A percentile compares a stretch with the other conserved stretches of the same genome.
Evolutionary conservation across 139 green algal species (phyloP).

Genomic region (Picochlorum sp.): DNA sequence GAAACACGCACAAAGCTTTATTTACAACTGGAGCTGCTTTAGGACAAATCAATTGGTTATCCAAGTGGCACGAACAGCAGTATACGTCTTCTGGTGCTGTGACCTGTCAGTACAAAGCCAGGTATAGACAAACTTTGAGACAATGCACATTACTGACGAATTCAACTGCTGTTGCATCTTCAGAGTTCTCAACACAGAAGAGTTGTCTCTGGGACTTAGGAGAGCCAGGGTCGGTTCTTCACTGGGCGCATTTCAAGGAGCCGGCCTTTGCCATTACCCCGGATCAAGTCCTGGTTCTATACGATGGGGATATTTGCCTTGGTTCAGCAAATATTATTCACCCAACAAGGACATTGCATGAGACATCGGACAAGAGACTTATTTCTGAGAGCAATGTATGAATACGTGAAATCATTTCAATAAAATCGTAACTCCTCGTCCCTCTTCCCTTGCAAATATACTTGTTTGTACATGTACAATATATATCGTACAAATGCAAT

Average conservation of each 20-base stretch:
- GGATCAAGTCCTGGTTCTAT: slow-evolving; percentile 63
- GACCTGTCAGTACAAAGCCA: slow-evolving; percentile 34
- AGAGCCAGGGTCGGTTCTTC: neutral
- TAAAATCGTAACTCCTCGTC: too few species aligned
- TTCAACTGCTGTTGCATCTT: neutral
- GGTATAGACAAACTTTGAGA: slow-evolving; percentile 32
- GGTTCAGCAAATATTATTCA: slow-evolving; percentile 36
- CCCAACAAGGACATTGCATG: slow-evolving; percentile 24
- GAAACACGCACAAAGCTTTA: slow-evolving; percentile 49
- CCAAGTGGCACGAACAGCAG: neutral
- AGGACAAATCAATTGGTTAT: slow-evolving; percentile 41
- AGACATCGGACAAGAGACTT: too few species aligned
- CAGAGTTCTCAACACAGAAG: neutral
- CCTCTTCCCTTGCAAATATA: too few species aligned
- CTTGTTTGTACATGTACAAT: too few species aligned
- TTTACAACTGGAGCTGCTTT: slow-evolving; percentile 29
- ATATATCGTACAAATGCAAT: too few species aligned
- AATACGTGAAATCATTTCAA: too few species aligned
- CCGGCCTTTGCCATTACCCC: slow-evolving; percentile 49
- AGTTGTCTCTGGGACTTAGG: slow-evolving; percentile 11
- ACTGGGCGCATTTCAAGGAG: slow-evolving; percentile 17
- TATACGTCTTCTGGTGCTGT: neutral
- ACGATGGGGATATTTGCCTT: slow-evolving; percentile 54
- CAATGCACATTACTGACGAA: slow-evolving; percentile 13
- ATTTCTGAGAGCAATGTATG: too few species aligned